A percentile compares a stretch with the other conserved stretches of the same genome.
phyloP scores from a whole-genome alignment of 2,329 filamentous ascomycete species.

The Sporothrix inflata region DNA sequence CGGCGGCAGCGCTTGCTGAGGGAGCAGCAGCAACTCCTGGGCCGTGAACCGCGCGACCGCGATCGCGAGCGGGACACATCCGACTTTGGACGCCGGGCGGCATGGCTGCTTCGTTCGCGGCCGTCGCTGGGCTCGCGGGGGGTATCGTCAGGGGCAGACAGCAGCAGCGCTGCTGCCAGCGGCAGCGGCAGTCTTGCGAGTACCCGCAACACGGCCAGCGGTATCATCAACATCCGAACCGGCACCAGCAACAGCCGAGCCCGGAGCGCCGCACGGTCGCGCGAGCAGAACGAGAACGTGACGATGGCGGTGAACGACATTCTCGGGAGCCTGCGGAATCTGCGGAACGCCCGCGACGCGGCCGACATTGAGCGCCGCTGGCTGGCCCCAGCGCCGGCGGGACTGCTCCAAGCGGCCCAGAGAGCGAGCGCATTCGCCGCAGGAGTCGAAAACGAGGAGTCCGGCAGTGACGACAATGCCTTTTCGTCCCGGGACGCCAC shows the following conservation, averaged over 20 bases:
- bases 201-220: background rate
- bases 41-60: slow-evolving; percentile 38
- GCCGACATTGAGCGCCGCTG: slow-evolving; percentile 31
- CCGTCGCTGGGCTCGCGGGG: slow-evolving; percentile 1
- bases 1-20: slow-evolving; percentile 49
- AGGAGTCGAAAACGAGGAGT: slow-evolving; percentile 16
- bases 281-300: slow-evolving; percentile 45
- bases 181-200: slow-evolving; percentile 10
- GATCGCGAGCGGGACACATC: slow-evolving; percentile 19
- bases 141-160: background rate
- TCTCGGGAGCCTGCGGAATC: slow-evolving; percentile 44
- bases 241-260: slow-evolving; percentile 30
- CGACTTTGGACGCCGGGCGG: slow-evolving; percentile 23
- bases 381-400: background rate
- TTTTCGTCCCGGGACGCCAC: background rate
- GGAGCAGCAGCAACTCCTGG: slow-evolving; percentile 46
- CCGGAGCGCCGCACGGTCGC: slow-evolving; percentile 37
- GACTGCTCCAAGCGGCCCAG: slow-evolving; percentile 21
- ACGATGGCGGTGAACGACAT: slow-evolving; percentile 47
- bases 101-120: slow-evolving; percentile 24
- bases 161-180: background rate
- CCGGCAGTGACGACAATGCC: slow-evolving; percentile 11
- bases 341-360: slow-evolving; percentile 39
- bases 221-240: slow-evolving; percentile 19
- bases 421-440: slow-evolving; percentile 11